Base-by-base conservation (phyloP, 441 rosid species). In the Omphalea diandra region DNA sequence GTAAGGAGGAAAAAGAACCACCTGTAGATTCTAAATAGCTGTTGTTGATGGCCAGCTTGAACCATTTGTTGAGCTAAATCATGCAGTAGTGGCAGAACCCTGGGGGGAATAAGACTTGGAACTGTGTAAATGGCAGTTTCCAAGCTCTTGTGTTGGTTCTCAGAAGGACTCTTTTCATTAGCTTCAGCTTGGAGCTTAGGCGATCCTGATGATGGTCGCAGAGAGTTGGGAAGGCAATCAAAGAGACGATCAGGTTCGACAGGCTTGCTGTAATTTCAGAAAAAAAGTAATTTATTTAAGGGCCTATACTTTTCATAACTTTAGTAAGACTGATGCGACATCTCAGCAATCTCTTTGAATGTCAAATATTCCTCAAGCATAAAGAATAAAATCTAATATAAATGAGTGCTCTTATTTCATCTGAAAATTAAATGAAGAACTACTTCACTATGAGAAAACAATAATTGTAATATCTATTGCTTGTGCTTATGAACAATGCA, bases 11-110 rank as follows among this genome's bases (percentile, higher is more conserved):
- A 27, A 52, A 50, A 52, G 0, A 36, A 26, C 65, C 63, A 94
- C 98, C 97, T 83, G 83, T 88, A 95, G 55, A 78, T 85, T 76
- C 86, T 82, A 68, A 89, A 95, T 27, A 89, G 84, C 72, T 93
- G 98, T 74, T 95, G 99, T 62, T 93, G 99, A 64, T 88, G 99
- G 53, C 96, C 97, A 74, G 97, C 90, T 75, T 80, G 90, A 74
- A 79, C 88, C 99, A 95, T 90, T 72, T 95, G 95, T 72, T 84
- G 85, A n/a, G 97, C 89, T 72, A 95, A 79, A 76, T 89, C 91
- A 83, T 86, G 93, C 66, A 95, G 90, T 82, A 95, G 61, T 50
- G 96, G 97, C 4, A 93, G 46, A 83, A 95, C 92, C 72, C 96
- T 85, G 1, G 95, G 91, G 0, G 98, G 97, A 69, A 93, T 89